Evolutionary conservation across 306 rosid species (phyloP).

Genomic region (Mimosa bimucronata): DNA sequence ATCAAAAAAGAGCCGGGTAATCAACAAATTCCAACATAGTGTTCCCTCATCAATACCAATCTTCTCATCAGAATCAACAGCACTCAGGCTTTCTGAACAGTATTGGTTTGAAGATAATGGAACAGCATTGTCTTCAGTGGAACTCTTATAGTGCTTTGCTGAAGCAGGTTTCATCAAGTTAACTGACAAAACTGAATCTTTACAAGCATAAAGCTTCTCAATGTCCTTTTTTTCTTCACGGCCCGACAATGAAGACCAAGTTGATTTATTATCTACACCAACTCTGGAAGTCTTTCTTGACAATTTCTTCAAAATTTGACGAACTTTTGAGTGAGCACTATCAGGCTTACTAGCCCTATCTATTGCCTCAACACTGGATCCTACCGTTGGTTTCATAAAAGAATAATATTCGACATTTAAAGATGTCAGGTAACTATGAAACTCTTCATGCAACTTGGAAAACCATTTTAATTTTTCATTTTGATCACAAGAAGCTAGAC

Average conservation of each 20-base stretch:
- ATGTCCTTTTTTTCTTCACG: conserved; percentile 57
- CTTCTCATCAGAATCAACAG: conserved; percentile 60
- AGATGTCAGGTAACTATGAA: conserved; percentile 68
- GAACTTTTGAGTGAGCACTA: conserved; percentile 76
- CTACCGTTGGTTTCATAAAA: conserved; percentile 69
- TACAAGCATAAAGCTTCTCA: conserved; percentile 55
- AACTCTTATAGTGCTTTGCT: conserved; percentile 48
- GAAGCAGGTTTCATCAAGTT: conserved; percentile 47
- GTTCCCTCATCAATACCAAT: conserved; percentile 78
- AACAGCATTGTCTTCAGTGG: conserved; percentile 46
- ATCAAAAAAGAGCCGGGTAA: conserved; percentile 90
- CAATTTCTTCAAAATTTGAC: conserved; percentile 65
- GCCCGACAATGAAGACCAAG: conserved; percentile 48
- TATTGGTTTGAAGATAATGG: conserved; percentile 42
- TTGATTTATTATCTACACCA: conserved; percentile 67
- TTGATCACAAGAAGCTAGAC: conserved; percentile 69
- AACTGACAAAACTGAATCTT: conserved; percentile 54
- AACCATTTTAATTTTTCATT: conserved; percentile 62
- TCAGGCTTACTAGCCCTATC: conserved; percentile 63
- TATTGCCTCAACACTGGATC: conserved; percentile 54
- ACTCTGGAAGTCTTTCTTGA: conserved; percentile 64
- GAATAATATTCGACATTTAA: conserved; percentile 70
- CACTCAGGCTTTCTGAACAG: conserved; percentile 55
- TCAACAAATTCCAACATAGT: conserved; percentile 78
- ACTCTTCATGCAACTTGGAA: conserved; percentile 68